These are phyloP conservation scores for Elsinoe necatrix DNA, from an alignment of 2,329 filamentous ascomycete genomes.

Conservation along the genomic window DNA sequence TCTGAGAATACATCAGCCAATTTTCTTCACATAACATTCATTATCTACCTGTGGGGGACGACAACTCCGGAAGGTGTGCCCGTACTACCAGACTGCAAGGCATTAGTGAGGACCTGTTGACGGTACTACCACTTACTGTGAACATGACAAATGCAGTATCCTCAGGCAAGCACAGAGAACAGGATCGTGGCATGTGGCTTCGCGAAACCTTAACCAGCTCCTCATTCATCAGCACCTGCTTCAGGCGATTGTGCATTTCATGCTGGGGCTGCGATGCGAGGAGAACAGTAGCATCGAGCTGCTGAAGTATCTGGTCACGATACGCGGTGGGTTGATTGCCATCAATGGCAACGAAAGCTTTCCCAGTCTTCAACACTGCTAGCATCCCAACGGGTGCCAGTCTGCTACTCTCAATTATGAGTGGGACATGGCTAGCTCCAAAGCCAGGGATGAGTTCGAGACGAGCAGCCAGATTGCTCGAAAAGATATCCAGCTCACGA, in stretches of 20 bases:
- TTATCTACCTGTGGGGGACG: neutral
- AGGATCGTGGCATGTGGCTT: too few species aligned
- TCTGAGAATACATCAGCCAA: neutral
- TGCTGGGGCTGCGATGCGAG: neutral
- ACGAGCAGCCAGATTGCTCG: constrained; percentile 19
- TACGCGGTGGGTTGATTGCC: constrained; percentile 16
- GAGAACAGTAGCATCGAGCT: constrained; percentile 18
- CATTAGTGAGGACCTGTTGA: neutral
- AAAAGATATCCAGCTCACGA: constrained; percentile 21
- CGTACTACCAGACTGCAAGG: neutral
- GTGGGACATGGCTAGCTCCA: constrained; percentile 17
- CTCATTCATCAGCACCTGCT: neutral
- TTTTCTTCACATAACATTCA: neutral
- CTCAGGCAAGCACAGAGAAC: neutral
- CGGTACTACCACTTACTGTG: neutral
- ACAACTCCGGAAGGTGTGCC: constrained; percentile 5
- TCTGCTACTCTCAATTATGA: constrained; percentile 24
- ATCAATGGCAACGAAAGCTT: constrained; percentile 25
- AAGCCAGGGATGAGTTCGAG: constrained; percentile 15
- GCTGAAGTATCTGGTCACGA: constrained; percentile 22
- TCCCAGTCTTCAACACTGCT: constrained; percentile 27
- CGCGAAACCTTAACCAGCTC: neutral
- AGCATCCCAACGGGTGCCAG: constrained; percentile 25
- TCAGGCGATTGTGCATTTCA: neutral
- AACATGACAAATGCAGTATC: constrained; percentile 3